Evolutionary conservation across 371 early-diverging fungal genomes (phyloP).

Genomic region (Mucor ambiguus): DNA sequence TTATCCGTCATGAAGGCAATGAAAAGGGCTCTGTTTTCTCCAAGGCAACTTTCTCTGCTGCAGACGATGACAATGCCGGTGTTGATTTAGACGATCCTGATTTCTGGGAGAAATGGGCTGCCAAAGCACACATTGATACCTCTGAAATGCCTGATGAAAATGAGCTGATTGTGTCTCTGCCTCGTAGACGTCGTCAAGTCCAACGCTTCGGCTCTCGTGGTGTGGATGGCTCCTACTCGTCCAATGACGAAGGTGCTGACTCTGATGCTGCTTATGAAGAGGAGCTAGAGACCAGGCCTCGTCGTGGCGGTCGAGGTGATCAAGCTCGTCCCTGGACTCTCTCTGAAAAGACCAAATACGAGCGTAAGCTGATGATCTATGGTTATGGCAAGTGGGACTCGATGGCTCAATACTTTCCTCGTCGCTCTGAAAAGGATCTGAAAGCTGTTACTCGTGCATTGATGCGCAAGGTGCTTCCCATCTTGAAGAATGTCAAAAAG

Average conservation of each 20-base stretch:
- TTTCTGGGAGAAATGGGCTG: conserved; percentile 97
- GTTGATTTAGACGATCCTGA: conserved; percentile 95
- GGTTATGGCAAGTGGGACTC: conserved; percentile 80
- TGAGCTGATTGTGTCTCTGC: conserved; percentile 69
- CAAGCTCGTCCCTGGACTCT: conserved; percentile 65
- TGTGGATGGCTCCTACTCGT: conserved; percentile 41
- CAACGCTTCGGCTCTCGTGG: conserved; percentile 56
- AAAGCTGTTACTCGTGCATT: conserved; percentile 53
- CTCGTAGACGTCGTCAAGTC: conserved; percentile 66
- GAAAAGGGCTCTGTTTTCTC: conserved; percentile 87
- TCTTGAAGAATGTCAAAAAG: conserved; percentile 22
- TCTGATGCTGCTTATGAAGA: conserved; percentile 56
- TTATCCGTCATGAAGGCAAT: conserved; percentile 77
- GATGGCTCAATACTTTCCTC: conserved; percentile 54
- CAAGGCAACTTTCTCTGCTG: conserved; percentile 92
- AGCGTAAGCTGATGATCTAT: conserved; percentile 77
- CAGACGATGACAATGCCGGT: conserved; percentile 48
- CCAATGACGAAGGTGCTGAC: conserved; percentile 50
- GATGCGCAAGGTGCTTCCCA: conserved; percentile 36
- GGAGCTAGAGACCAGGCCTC: conserved; percentile 20
- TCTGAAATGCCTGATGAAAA: conserved; percentile 56
- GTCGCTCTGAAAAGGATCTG: conserved; percentile 58
- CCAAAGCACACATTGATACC: conserved; percentile 72
- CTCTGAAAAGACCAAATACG: conserved; percentile 73
- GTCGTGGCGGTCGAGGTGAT: conserved; percentile 10